phyloP scores from a whole-genome alignment of 2,329 filamentous ascomycete species.

The Furcasterigmium sp. region DNA sequence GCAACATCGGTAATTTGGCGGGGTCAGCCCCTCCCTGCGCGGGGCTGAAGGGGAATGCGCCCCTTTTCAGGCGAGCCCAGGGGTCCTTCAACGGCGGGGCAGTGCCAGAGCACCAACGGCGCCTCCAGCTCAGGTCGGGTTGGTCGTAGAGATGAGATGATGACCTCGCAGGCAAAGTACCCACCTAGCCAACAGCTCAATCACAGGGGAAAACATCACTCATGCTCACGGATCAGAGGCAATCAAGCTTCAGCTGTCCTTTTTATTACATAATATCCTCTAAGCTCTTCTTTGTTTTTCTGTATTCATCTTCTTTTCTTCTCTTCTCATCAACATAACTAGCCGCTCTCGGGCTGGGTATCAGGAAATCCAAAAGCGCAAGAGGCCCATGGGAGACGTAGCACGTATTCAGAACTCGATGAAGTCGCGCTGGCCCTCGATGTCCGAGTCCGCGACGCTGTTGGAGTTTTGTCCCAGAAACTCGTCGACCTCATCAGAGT shows the following conservation, averaged over 20 bases:
- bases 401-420: slow-evolving; percentile 33
- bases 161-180: too few species aligned
- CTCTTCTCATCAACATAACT: neutral
- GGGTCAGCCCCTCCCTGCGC: too few species aligned
- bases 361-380: neutral
- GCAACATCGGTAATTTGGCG: too few species aligned
- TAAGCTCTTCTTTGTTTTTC: slow-evolving; percentile 11
- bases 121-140: neutral
- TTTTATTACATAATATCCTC: slow-evolving; percentile 4
- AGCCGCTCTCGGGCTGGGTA: neutral
- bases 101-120: neutral
- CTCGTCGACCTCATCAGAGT: slow-evolving; percentile 70
- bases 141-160: too few species aligned
- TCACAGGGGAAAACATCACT: too few species aligned
- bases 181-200: too few species aligned
- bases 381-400: neutral
- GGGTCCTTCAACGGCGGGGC: too few species aligned
- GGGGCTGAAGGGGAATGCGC: too few species aligned
- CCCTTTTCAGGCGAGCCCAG: too few species aligned
- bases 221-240: too few species aligned
- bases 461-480: slow-evolving; percentile 47
- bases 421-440: slow-evolving; percentile 55
- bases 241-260: too few species aligned
- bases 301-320: slow-evolving; percentile 2
- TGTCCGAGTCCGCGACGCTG: slow-evolving; percentile 37